A percentile compares a stretch with the other conserved stretches of the same genome.
These are phyloP conservation scores for Pulveroboletus sp. DNA, from an alignment of 768 basidiomycete genomes.

Conservation along the genomic window DNA sequence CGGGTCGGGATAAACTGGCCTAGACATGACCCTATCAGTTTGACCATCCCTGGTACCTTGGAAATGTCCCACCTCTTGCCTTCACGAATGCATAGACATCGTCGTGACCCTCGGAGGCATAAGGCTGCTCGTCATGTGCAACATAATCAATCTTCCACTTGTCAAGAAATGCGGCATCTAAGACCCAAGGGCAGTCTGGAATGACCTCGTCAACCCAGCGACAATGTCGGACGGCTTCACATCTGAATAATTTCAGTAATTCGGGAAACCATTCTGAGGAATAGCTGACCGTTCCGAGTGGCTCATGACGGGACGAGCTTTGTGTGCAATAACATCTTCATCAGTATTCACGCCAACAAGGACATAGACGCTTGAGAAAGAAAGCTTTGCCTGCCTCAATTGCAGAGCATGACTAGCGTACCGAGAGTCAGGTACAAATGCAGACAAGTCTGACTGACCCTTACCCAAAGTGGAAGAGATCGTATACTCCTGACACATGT, in stretches of 20 bases:
- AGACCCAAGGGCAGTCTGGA: slow-evolving; percentile 86
- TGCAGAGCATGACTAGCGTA: slow-evolving; percentile 81
- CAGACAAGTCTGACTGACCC: slow-evolving; percentile 18
- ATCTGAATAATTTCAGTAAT: slow-evolving; percentile 36
- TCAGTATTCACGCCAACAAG: slow-evolving; percentile 93
- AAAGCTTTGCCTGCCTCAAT: slow-evolving; percentile 92
- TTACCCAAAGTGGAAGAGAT: slow-evolving; percentile 95
- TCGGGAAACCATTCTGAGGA: not conserved
- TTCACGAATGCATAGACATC: slow-evolving; percentile 88
- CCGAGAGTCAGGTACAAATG: slow-evolving; percentile 4
- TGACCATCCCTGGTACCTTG: not conserved
- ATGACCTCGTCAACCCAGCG: slow-evolving; percentile 96
- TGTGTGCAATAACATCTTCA: slow-evolving; percentile 72
- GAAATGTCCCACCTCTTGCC: slow-evolving; percentile 55
- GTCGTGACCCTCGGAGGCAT: slow-evolving; percentile 68
- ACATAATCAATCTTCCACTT: slow-evolving; percentile 93
- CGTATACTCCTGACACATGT: slow-evolving; percentile 74
- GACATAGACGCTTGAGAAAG: slow-evolving; percentile 86
- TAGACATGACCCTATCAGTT: slow-evolving; percentile 26
- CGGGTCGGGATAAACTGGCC: slow-evolving; percentile 89
- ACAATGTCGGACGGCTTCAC: slow-evolving; percentile 93
- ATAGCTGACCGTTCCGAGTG: slow-evolving; percentile 70
- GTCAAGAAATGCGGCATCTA: slow-evolving; percentile 76
- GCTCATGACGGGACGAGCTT: slow-evolving; percentile 82
- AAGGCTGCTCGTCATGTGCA: slow-evolving; percentile 93